Evolutionary conservation across 176 grass and related monocot species (phyloP).

Genomic region (Avena eriantha): DNA sequence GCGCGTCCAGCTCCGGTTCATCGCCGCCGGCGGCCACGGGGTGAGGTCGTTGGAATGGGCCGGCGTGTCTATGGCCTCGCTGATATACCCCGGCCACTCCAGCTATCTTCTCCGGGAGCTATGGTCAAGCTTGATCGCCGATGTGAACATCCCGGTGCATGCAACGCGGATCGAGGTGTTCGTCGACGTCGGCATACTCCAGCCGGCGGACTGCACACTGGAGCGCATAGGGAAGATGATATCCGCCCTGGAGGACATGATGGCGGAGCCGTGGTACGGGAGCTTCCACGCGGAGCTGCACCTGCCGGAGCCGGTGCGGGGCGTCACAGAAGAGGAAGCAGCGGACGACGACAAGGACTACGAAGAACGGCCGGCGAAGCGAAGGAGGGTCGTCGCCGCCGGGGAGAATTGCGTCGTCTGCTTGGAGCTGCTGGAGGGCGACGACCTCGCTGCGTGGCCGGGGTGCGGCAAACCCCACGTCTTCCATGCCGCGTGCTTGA

Average conservation of each 20-base stretch:
- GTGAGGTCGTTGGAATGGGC: neutral
- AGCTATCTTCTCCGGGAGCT: neutral
- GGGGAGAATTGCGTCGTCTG: constrained; percentile 25
- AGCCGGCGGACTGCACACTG: neutral
- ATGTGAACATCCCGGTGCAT: neutral
- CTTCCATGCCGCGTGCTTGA: constrained; percentile 41
- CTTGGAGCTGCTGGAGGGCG: neutral
- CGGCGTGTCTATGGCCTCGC: neutral
- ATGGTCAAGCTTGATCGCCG: constrained; percentile 3
- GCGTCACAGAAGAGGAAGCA: neutral
- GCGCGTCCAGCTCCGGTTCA: neutral
- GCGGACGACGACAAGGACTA: neutral
- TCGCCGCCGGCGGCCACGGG: neutral
- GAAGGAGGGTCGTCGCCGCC: neutral
- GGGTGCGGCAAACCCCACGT: constrained; percentile 26
- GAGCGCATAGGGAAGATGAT: constrained; percentile 27
- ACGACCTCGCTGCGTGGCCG: constrained; percentile 19
- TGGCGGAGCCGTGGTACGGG: neutral
- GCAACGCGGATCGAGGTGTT: neutral
- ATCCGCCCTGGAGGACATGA: neutral
- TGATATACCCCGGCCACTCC: neutral
- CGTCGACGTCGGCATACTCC: constrained; percentile 34
- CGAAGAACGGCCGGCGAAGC: neutral
- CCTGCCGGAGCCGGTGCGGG: constrained; percentile 13
- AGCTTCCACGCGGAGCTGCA: constrained; percentile 11